Conservation (phyloP, 495 filamentous ascomycete species). For the Parmelia sp. region DNA sequence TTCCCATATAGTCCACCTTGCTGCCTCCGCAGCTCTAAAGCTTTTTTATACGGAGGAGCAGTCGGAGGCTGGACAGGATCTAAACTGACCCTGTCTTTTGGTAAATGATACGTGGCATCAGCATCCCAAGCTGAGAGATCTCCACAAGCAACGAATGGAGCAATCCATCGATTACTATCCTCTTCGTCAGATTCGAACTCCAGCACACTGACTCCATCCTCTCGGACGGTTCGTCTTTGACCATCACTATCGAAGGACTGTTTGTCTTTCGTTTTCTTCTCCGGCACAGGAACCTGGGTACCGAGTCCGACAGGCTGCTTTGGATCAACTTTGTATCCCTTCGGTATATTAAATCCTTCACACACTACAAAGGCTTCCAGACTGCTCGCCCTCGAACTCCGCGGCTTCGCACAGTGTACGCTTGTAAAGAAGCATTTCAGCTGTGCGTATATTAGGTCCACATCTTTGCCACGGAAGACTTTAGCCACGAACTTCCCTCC, state of each 20-base stretch:
- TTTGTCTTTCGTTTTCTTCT: neutral
- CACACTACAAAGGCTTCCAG: constrained; percentile 96
- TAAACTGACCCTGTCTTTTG: constrained; percentile 66
- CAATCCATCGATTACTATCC: constrained; percentile 64
- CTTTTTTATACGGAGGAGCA: constrained; percentile 87
- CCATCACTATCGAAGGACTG: constrained; percentile 5
- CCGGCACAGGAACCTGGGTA: constrained; percentile 7
- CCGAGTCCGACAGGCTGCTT: constrained; percentile 16
- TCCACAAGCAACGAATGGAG: constrained; percentile 90
- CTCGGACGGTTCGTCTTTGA: constrained; percentile 29
- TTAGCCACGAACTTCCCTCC: constrained; percentile 97
- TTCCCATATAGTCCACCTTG: constrained; percentile 78
- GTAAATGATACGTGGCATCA: constrained; percentile 85
- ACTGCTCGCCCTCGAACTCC: constrained; percentile 87
- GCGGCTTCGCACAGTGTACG: constrained; percentile 86
- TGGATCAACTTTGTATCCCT: constrained; percentile 28
- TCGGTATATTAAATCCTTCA: constrained; percentile 66
- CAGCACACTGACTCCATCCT: constrained; percentile 55
- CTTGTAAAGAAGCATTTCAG: constrained; percentile 81
- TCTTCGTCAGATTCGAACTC: constrained; percentile 51
- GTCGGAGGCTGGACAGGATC: constrained; percentile 96
- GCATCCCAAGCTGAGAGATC: constrained; percentile 92
- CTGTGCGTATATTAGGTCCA: constrained; percentile 87
- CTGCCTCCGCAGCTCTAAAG: constrained; percentile 74
- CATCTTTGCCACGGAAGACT: constrained; percentile 90